Evolutionary conservation across 2,329 filamentous ascomycete genomes (phyloP), one percentile per base, ranked within the genome.

Genomic region (Neofusicoccum sp.): DNA sequence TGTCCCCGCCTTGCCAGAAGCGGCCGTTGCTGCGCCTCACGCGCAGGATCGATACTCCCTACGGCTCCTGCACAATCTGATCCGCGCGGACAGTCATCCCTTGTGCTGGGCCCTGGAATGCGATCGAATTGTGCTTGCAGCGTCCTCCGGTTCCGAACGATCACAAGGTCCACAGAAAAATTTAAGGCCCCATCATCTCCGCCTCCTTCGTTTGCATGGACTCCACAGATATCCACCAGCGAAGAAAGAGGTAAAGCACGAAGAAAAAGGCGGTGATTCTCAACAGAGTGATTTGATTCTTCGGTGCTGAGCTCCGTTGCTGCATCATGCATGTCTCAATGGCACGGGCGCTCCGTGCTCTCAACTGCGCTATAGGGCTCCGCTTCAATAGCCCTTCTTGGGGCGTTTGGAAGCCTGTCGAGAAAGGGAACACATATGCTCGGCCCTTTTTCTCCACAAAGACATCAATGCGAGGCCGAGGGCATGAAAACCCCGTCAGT

Each of bases 81-180:
- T 20, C 24, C 20, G 16, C 31, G 44, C 44, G 28, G 20, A 33
- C 33, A 26, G 33, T 20, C 6, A 30, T 12, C 30, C 47, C n/a
- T 26, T 40, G 51, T 30, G 16, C 36, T 11, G 51, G 20, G 51
- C 9, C 28, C 38, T 43, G 28, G 51, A 43, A 56, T 56, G 51
- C 20, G 24, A 56, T 56, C 51, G 51, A 56, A 56, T 56, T 34
- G 51, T 56, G n/a, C 38, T 43, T 11, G 51, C 51, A 31, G 51
- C 51, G 33, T n/a, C 36, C n/a, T 47, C 14, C 28, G 7, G 24
- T 14, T 47, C 43, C 20, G n/a, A 56, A 56, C 34, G 26, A 56
- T 43, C 51, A 43, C 51, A 33, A 56, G 51, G 26, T 43, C 51
- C 51, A 56, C 51, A 33, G 51, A 54, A 56, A 56, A 43, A 43